Base-by-base conservation (phyloP, 164 flowering plant species). In the Macadamia integrifolia region DNA sequence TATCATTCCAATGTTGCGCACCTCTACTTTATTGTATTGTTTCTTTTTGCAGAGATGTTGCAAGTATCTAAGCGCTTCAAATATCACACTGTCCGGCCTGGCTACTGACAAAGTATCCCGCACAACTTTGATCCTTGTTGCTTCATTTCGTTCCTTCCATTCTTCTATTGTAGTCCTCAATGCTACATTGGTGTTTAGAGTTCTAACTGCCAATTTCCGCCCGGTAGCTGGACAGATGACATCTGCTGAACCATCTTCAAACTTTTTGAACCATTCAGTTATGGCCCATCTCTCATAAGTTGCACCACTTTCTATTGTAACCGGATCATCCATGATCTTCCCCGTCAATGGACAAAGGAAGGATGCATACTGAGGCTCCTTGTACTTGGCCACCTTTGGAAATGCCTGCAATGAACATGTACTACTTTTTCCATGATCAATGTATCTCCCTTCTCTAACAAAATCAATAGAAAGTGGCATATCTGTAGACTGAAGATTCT, bases 311-410 rank as follows among this genome's bases (percentile, higher is more conserved):
- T 76, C 82, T 64, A 87, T 74, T 42, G 92, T 88, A 29, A 88
- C 92, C 40, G 96, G 93, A 52, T 88, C 96, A 11, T 84, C 84
- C 96, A 90, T 90, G 52, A 88, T 76, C 72, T 75, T 78, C 75
- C 83, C 81, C 11, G 90, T 87, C 71, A 90, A 69, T 74, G 93
- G 92, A 68, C 96, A 90, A 72, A 70, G 81, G 78, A 91, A 91
- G 6, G 87, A 74, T 23, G 80, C 83, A 61, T 82, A 87, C 9
- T 78, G 72, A 60, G 90, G 97, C 72, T 90, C 88, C 70, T 85
- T 77, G 77, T 76, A 80, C 60, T 82, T 78, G 42, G 74, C 80
- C 74, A 78, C 63, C 60, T 79, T 79, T 42, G 83, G 81, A 66
- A 71, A 67, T 69, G 71, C 48, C 68, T 70, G 66, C 28, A 68